These are phyloP conservation scores for Fusarium solani-melongenae DNA, from an alignment of 2,329 filamentous ascomycete species.

Conservation along the genomic window DNA sequence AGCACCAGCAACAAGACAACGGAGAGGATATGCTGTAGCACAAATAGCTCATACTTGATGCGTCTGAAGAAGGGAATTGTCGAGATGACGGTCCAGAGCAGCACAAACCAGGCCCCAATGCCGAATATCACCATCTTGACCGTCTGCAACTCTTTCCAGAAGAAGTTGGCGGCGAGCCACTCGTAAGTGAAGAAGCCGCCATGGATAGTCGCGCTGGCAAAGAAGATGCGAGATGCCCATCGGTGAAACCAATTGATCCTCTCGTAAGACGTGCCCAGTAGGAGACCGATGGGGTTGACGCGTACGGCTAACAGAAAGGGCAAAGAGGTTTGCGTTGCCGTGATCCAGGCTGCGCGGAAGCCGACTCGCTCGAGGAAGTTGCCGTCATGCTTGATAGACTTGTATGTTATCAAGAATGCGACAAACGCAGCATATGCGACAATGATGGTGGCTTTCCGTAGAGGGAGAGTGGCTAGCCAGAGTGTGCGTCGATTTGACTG, in stretches of 20 bases:
- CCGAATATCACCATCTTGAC: slow-evolving; percentile 43
- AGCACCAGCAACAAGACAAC: slow-evolving; percentile 36
- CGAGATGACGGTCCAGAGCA: slow-evolving; percentile 40
- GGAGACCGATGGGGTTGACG: slow-evolving; percentile 37
- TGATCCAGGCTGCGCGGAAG: slow-evolving; percentile 43
- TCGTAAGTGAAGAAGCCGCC: slow-evolving; percentile 39
- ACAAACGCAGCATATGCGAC: slow-evolving; percentile 34
- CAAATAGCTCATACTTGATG: slow-evolving; percentile 44
- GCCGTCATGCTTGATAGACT: slow-evolving; percentile 42
- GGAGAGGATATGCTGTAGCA: slow-evolving; percentile 42
- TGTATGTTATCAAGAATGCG: slow-evolving; percentile 37
- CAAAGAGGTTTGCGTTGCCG: slow-evolving; percentile 36
- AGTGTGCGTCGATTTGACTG: slow-evolving; percentile 15
- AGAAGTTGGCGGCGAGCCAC: slow-evolving; percentile 40
- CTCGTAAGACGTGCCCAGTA: slow-evolving; percentile 41
- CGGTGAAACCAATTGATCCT: slow-evolving; percentile 42
- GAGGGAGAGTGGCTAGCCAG: slow-evolving; percentile 27
- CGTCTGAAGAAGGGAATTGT: slow-evolving; percentile 39
- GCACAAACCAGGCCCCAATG: slow-evolving; percentile 40
- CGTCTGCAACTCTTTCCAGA: slow-evolving; percentile 40
- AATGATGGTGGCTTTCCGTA: slow-evolving; percentile 28
- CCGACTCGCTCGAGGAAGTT: slow-evolving; percentile 40
- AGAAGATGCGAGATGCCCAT: slow-evolving; percentile 39
- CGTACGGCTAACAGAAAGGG: slow-evolving; percentile 40
- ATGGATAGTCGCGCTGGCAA: slow-evolving; percentile 40